phyloP scores from a whole-genome alignment of 2,329 filamentous ascomycete species.

The Aspergillus novoparasiticus region DNA sequence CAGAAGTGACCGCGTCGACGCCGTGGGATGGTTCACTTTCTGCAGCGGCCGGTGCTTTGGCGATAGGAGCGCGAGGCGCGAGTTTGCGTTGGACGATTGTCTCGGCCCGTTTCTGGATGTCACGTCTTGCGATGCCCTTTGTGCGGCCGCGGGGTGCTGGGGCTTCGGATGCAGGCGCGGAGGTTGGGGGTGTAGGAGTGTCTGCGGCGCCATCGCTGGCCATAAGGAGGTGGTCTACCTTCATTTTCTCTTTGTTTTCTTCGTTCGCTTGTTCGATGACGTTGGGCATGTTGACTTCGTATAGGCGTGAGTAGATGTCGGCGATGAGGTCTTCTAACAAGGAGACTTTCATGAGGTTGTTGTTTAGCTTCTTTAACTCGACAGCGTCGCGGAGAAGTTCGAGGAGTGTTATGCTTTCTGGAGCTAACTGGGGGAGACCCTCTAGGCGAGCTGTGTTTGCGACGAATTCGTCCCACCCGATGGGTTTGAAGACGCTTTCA shows the following conservation, averaged over 20 bases:
- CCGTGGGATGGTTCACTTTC: slow-evolving; percentile 27
- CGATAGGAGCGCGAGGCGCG: slow-evolving; percentile 29
- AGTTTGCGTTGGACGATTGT: slow-evolving; percentile 51
- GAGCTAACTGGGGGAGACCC: slow-evolving; percentile 56
- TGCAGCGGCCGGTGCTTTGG: slow-evolving; percentile 24
- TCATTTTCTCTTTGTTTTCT: slow-evolving; percentile 51
- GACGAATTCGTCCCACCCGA: slow-evolving; percentile 67
- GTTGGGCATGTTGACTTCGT: slow-evolving; percentile 42
- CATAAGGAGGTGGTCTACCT: slow-evolving; percentile 50
- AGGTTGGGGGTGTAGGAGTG: slow-evolving; percentile 31
- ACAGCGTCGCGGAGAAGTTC: slow-evolving; percentile 68
- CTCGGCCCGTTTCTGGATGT: slow-evolving; percentile 62
- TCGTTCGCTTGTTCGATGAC: slow-evolving; percentile 45
- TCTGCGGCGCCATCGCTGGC: slow-evolving; percentile 35
- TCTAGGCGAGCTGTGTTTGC: slow-evolving; percentile 62
- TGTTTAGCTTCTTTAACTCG: slow-evolving; percentile 78
- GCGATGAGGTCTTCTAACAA: slow-evolving; percentile 91
- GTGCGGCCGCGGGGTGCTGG: slow-evolving; percentile 46
- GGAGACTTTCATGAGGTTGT: slow-evolving; percentile 79
- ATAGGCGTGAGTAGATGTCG: slow-evolving; percentile 75
- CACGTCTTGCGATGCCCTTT: slow-evolving; percentile 62
- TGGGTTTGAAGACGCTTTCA: slow-evolving; percentile 64
- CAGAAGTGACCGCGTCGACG: slow-evolving; percentile 44
- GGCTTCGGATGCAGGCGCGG: slow-evolving; percentile 36
- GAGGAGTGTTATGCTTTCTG: slow-evolving; percentile 52